These are phyloP conservation scores for Ramalina peruviana DNA, from an alignment of 495 filamentous ascomycete species.

Conservation along the genomic window DNA sequence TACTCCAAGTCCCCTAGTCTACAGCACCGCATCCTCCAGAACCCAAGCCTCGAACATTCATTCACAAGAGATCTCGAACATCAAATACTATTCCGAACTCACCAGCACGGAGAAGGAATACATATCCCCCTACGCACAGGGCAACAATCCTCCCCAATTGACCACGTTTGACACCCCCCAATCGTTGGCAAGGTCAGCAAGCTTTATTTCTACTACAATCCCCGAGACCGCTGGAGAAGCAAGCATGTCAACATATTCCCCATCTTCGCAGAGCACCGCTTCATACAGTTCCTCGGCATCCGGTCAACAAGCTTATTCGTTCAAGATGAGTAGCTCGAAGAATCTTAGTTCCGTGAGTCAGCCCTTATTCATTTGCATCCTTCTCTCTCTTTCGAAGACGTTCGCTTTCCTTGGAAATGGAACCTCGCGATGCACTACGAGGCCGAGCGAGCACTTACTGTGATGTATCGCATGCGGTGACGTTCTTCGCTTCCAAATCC, in stretches of 20 bases:
- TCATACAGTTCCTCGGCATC: conserved; percentile 8
- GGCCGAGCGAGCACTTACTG: background rate
- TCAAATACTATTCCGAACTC: conserved; percentile 5
- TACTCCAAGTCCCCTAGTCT: background rate
- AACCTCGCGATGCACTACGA: background rate
- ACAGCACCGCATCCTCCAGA: conserved; percentile 3
- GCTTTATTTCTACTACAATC: conserved; percentile 3
- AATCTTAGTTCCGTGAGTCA: conserved; percentile 15
- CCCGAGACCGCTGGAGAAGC: background rate
- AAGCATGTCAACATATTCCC: conserved; percentile 13
- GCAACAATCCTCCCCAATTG: conserved; percentile 1
- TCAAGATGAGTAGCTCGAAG: conserved; percentile 12
- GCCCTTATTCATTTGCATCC: background rate
- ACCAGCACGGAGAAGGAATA: conserved; percentile 8
- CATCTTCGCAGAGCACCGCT: conserved; percentile 7
- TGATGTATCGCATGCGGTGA: background rate
- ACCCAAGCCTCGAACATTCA: background rate
- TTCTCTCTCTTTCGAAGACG: background rate
- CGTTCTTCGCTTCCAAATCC: conserved; percentile 1
- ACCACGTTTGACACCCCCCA: conserved; percentile 1
- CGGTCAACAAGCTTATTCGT: conserved; percentile 3
- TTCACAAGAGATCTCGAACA: background rate
- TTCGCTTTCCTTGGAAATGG: no score
- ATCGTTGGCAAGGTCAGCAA: background rate
- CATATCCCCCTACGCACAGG: conserved; percentile 14